Evolutionary conservation across 129 eudicot genomes (phyloP), one percentile per base, ranked within the genome.

Genomic region (Mikania micrantha): DNA sequence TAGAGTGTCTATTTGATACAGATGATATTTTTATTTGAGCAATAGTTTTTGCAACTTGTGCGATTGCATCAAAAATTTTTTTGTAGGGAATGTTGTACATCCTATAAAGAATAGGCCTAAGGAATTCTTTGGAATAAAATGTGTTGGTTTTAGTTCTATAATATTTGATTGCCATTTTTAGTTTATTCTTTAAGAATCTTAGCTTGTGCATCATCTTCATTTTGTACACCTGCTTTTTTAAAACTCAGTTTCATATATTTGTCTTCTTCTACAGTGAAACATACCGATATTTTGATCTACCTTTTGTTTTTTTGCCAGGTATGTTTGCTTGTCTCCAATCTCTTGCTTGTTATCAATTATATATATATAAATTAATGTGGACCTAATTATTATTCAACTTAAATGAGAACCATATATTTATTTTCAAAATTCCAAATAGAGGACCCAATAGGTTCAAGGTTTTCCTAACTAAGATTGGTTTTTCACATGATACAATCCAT

Each of bases 251-350:
- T 65, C 34, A 70, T 58, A 29, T 59, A 1, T 56, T n/a, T 74
- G 17, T 81, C 60, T 58, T 52, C 47, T 57, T 74, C 67, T 79
- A 21, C 87, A 81, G 84, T 53, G 90, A 84, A 73, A 84, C 90
- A 38, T 84, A 84, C 75, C 81, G 90, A 10, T 84, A 71, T 78
- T 84, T 70, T 59, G 86, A 76, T 65, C 83, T 76, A 7, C 83
- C 82, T 10, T 75, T 82, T n/a, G n/a, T n/a, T 73, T 82, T 80
- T 47, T 35, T 72, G 45, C 82, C 83, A 85, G 90, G 86, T 83
- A 7, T 31, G 50, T 17, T 49, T 52, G 60, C 44, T 58, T 38
- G 17, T 57, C 72, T 35, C 34, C 6, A 28, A 32, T 76, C 11
- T 48, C 36, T 57, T 28, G 5, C 28, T 10, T 72, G n/a, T 21